phyloP scores from a whole-genome alignment of 371 early-diverging fungal genomes.

The Mucor indicus region DNA sequence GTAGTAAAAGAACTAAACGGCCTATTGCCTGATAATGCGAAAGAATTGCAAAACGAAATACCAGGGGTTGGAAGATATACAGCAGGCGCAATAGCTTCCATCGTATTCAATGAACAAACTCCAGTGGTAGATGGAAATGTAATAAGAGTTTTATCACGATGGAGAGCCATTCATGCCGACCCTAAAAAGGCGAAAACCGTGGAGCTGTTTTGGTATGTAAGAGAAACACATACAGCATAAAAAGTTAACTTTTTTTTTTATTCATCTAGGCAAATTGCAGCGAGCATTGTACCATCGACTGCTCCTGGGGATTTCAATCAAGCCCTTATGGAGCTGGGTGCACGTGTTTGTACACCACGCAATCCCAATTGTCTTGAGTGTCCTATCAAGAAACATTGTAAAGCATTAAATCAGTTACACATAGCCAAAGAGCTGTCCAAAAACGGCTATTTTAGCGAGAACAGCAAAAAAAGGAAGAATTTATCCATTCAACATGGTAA shows the following conservation, averaged over 20 bases:
- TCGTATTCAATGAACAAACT: slow-evolving; percentile 65
- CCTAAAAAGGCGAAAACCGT: slow-evolving; percentile 60
- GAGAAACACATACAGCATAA: not conserved
- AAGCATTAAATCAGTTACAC: slow-evolving; percentile 52
- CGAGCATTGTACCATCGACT: slow-evolving; percentile 44
- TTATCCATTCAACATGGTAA: slow-evolving; percentile 21
- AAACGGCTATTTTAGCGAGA: slow-evolving; percentile 23
- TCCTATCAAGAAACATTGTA: slow-evolving; percentile 61
- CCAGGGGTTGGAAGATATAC: slow-evolving; percentile 75
- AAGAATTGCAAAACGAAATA: slow-evolving; percentile 56
- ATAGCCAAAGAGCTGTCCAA: slow-evolving; percentile 8
- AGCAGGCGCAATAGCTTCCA: slow-evolving; percentile 71
- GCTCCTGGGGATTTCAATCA: slow-evolving; percentile 83
- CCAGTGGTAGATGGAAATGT: slow-evolving; percentile 85
- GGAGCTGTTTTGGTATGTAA: slow-evolving; percentile 58
- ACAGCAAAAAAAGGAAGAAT: slow-evolving; percentile 22
- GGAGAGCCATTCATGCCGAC: slow-evolving; percentile 71
- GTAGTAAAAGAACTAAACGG: slow-evolving; percentile 60
- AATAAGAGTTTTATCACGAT: slow-evolving; percentile 68
- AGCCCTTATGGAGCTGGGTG: slow-evolving; percentile 83
- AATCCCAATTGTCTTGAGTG: slow-evolving; percentile 69
- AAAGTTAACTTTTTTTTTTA: not conserved
- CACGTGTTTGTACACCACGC: slow-evolving; percentile 74
- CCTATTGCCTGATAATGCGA: slow-evolving; percentile 56
- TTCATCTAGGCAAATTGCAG: slow-evolving; percentile 55